These are phyloP conservation scores for Emmonsia crescens DNA, from an alignment of 2,329 filamentous ascomycete species.

Conservation along the genomic window DNA sequence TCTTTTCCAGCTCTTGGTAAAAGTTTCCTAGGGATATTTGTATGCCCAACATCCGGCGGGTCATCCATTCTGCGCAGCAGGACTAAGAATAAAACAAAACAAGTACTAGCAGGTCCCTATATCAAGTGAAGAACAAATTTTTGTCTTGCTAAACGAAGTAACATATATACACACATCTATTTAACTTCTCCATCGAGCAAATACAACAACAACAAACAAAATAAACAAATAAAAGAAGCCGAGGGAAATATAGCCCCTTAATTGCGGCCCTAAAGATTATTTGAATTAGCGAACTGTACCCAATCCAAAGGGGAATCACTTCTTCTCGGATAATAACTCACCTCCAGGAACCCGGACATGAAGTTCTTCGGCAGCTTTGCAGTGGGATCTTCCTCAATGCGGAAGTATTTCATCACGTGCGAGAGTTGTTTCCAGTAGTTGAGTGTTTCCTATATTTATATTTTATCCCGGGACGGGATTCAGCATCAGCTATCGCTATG, in stretches of 20 bases:
- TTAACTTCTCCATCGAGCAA: slow-evolving; percentile 8
- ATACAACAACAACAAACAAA: too few species aligned
- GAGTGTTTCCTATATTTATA: slow-evolving; percentile 66
- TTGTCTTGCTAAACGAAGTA: not conserved
- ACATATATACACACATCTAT: slow-evolving; percentile 5
- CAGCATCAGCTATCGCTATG: not conserved
- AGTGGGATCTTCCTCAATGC: slow-evolving; percentile 69
- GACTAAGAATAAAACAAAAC: not conserved
- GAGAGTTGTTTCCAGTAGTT: slow-evolving; percentile 98
- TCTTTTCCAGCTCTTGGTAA: not conserved
- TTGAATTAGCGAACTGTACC: not conserved
- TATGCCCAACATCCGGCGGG: not conserved
- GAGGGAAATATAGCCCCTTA: slow-evolving; percentile 5
- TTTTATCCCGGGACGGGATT: not conserved
- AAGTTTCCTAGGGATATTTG: not conserved
- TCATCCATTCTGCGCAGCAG: not conserved
- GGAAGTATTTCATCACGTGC: slow-evolving; percentile 95
- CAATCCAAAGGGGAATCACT: not conserved
- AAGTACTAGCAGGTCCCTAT: not conserved
- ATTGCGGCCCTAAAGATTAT: slow-evolving; percentile 15
- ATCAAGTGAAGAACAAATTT: not conserved
- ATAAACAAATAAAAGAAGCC: not conserved
- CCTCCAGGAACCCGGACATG: slow-evolving; percentile 91
- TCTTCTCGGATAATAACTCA: slow-evolving; percentile 34
- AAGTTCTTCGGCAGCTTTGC: slow-evolving; percentile 75